Evolutionary conservation across 148 eudicot species (phyloP), one percentile per base, ranked within the genome.

Genomic region (Rhododendron williamsianum): DNA sequence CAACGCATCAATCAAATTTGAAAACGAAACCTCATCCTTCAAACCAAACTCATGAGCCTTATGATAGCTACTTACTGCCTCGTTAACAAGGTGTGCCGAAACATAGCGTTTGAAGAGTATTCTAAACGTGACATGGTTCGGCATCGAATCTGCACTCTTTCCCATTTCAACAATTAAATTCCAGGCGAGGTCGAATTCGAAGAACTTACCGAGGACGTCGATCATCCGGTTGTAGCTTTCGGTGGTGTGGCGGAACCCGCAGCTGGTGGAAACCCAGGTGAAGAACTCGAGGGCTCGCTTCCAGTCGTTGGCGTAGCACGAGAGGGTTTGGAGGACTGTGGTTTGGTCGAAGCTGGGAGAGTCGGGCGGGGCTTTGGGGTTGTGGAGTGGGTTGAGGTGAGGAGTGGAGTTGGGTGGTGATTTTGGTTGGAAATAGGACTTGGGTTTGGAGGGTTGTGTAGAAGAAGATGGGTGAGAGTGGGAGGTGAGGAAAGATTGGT

Each of bases 191-290:
- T 95, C 96, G 79, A 97, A 97, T 81, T 95, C 98, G 82, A 94
- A 97, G 84, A 92, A 94, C 96, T 97, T 97, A 89, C 98, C 98
- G 83, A 97, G 83, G 60, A 94, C 91, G 84, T 94, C 96, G 60
- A 97, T 93, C 87, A 95, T 89, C 35, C 91, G 91, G 89, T 96
- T 96, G 90, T 86, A 92, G 4, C 95, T 95, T 16, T 94, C 93
- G 6, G 97, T 93, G 71, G 91, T 91, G 89, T 94, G 99, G n/a
- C 83, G 81, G 73, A 95, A 95, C 54, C 88, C 92, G 43, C 81
- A 85, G 78, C 87, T 73, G 63, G 89, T 38, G 80, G 91, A 92
- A 19, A 89, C 94, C 98, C 98, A 97, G 58, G 84, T 89, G 94
- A 97, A 97, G 89, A 95, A 96, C 19, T 96, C 96, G 25, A 94